Evolutionary conservation across 768 basidiomycete genomes (phyloP), one percentile per base, ranked within the genome.

Genomic region (Candolleomyces efflorescens): DNA sequence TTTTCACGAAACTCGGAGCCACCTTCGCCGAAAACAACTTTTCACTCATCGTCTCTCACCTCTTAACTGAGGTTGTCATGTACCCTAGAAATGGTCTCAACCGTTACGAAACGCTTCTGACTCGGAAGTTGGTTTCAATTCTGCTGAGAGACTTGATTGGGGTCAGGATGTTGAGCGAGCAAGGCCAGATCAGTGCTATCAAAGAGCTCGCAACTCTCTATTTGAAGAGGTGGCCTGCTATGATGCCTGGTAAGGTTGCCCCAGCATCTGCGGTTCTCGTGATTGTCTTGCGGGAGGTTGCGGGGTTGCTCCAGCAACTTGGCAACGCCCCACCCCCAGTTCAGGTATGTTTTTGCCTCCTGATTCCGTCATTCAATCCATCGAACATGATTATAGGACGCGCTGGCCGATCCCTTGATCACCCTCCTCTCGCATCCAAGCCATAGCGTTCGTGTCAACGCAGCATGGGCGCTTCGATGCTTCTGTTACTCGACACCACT

Each of bases 301-400:
- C 92, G 0, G 91, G 90, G 0, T 72, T 98, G 17, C 71, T 98
- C 15, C 88, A 89, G 58, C 92, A 94, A 63, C 81, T 98, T 24
- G 96, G 96, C 0, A 97, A 94, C 69, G 90, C 94, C 0, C 94
- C 94, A 3, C 85, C 89, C 52, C 88, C 89, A 2, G 89, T 97
- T 2, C 92, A 94, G 79, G 89, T 85, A 60, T 55, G 74, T 63
- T 43, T 6, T 7, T 36, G 20, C 23, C 38, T 41, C 23, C 10
- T 24, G 52, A 32, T 5, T 12, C 5, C 32, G 54, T 50, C 10
- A 41, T 18, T 37, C 15, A 7, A 7, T 5, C 36, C 32, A 12
- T 18, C 59, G 55, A 26, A 51, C 53, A 37, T 23, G 27, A 23
- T 17, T 26, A 55, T 64, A 91, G 83, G 96, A 95, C 60, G 87